These are phyloP conservation scores for Vachellia pachyceras DNA, from an alignment of 306 rosid genomes.

Conservation along the genomic window DNA sequence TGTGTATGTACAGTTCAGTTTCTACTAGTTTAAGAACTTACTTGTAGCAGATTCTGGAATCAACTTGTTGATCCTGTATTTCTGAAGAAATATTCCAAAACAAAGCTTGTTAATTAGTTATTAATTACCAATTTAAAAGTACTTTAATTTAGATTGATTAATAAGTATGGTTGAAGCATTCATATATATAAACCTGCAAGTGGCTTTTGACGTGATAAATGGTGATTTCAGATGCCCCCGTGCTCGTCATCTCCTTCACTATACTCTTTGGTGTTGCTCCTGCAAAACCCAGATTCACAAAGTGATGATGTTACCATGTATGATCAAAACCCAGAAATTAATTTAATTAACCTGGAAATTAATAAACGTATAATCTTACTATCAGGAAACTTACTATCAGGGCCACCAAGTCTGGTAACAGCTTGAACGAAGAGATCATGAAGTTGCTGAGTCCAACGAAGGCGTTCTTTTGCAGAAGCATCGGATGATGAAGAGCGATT, in stretches of 20 bases:
- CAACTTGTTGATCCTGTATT: conserved; percentile 75
- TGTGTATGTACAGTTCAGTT: conserved; percentile 8
- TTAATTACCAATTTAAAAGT: not conserved
- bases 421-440: conserved; percentile 71
- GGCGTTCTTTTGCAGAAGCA: conserved; percentile 50
- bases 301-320: too few species aligned
- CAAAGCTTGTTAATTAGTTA: not conserved
- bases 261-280: conserved; percentile 90
- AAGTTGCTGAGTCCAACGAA: conserved; percentile 74
- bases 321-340: too few species aligned
- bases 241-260: conserved; percentile 56
- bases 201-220: conserved; percentile 82
- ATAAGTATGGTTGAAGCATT: not conserved
- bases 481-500: conserved; percentile 39
- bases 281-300: conserved; percentile 17
- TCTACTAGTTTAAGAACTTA: conserved; percentile 44
- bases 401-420: conserved; percentile 76
- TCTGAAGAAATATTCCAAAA: conserved; percentile 47
- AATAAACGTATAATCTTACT: too few species aligned
- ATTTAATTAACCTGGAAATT: not conserved
- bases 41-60: conserved; percentile 69
- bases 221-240: conserved; percentile 53
- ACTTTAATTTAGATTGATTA: too few species aligned
- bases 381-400: conserved; percentile 72
- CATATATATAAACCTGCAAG: conserved; percentile 55